Base-by-base conservation (phyloP, 257 asterid genomes). In the Fraxinus anomala region DNA sequence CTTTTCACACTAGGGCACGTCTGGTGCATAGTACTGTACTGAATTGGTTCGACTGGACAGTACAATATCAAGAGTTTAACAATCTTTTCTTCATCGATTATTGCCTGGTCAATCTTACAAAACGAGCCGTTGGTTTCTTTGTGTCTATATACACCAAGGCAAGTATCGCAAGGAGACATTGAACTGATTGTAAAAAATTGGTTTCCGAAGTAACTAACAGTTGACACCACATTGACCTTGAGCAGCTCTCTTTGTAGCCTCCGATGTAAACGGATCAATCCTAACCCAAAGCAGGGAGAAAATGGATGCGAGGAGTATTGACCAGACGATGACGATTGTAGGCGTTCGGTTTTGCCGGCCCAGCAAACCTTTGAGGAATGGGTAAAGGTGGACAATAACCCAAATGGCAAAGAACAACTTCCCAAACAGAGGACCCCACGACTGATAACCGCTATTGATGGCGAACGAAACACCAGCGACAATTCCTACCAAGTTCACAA, bases 251-350 rank as follows among this genome's bases (percentile, higher is more conserved):
- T 74, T 90, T 3, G 94, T 73, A 0, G 91, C 77, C 0, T 72
- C 87, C 0, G 92, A 88, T 5, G 96, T 88, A 73, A 94, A 94
- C 0, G 98, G 98, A 83, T 94, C 98, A 47, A 92, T 91, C 1
- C 97, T 86, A 39, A 92, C 98, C 97, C 98, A 94, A 36, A 94
- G 89, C 80, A 94, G 84, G 28, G 97, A 94, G 92, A 94, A 94
- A 63, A 94, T 92, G 2, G 97, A 94, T 3, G 98, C 98, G 3
- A 94, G 94, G 24, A 94, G 97, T 1, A 94, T 89, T 3, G 98
- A 91, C 98, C 98, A 94, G 39, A 94, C 97, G 4, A 94, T 90
- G 59, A 94, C 97, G 54, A 94, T 94, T 8, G 98, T 94, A n/a
- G 97, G 98, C 0, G 97, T 94, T 33, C 98, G 96, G 54, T 94